These are phyloP conservation scores for Ilyonectria sp. DNA, from an alignment of 2,329 filamentous ascomycete species.

Conservation along the genomic window DNA sequence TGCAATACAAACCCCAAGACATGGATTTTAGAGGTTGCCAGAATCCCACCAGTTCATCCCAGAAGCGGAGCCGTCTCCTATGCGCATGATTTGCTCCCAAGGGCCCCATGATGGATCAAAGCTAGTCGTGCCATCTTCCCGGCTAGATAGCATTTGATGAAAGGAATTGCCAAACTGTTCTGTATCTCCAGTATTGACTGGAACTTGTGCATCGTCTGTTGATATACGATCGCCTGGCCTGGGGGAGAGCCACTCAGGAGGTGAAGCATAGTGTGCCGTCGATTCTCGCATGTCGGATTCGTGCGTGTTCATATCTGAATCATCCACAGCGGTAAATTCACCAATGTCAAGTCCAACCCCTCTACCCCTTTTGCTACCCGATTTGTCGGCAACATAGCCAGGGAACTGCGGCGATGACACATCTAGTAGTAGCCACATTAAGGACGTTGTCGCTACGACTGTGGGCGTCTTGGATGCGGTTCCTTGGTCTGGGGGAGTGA, in stretches of 20 bases:
- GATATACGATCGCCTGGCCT: not conserved
- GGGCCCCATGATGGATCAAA: conserved; percentile 36
- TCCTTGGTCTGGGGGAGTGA: not conserved
- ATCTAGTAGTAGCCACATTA: conserved; percentile 34
- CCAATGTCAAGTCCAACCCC: not conserved
- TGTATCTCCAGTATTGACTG: not conserved
- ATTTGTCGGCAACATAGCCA: conserved; percentile 11
- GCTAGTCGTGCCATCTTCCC: not conserved
- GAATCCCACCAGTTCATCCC: conserved; percentile 37
- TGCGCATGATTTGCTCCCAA: conserved; percentile 34
- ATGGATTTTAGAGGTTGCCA: conserved; percentile 25
- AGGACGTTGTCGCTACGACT: conserved; percentile 17
- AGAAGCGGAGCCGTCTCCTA: conserved; percentile 13
- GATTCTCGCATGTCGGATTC: conserved; percentile 36
- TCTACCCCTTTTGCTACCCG: not conserved
- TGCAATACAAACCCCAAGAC: too few relatives aligned
- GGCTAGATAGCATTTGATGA: not conserved
- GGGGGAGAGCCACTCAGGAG: conserved; percentile 28
- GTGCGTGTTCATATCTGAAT: conserved; percentile 1
- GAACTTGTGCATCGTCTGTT: not conserved
- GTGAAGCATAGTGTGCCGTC: conserved; percentile 37
- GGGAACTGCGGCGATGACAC: conserved; percentile 36
- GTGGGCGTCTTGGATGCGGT: not conserved
- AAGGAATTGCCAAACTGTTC: not conserved
- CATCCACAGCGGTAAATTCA: not conserved